Conservation (phyloP, 257 asterid species). For the Ehretia macrophylla region DNA sequence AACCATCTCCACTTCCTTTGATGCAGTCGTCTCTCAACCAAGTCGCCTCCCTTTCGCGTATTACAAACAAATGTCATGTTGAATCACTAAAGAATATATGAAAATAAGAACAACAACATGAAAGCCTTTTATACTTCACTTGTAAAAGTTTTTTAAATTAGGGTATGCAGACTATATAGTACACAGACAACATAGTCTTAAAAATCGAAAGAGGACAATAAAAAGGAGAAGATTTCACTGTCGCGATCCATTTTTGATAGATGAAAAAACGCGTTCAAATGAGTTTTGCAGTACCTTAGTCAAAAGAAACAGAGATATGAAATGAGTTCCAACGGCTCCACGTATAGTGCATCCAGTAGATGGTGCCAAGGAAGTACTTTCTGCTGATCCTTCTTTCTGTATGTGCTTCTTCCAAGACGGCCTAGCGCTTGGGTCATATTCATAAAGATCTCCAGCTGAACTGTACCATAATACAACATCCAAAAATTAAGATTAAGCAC, state of each 20-base stretch:
- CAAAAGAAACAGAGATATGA: constrained; percentile 61
- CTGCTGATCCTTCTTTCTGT: constrained; percentile 34
- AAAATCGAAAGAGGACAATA: too few species aligned
- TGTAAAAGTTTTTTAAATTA: too few species aligned
- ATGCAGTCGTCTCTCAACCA: constrained; percentile 62
- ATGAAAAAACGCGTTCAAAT: not conserved
- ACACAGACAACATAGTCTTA: too few species aligned
- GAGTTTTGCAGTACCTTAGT: constrained; percentile 41
- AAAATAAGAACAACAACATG: not conserved
- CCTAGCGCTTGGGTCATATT: constrained; percentile 56
- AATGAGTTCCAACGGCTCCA: constrained; percentile 43
- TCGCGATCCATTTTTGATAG: too few species aligned
- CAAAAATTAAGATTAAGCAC: not conserved
- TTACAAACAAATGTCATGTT: not conserved
- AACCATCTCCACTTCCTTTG: constrained; percentile 90
- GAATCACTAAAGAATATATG: not conserved
- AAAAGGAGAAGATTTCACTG: too few species aligned
- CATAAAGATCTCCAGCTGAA: constrained; percentile 84
- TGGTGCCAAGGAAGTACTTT: constrained; percentile 40
- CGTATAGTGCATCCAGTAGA: constrained; percentile 48
- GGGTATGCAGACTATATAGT: too few species aligned
- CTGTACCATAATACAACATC: constrained; percentile 33
- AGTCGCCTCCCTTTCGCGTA: constrained; percentile 48
- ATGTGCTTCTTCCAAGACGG: constrained; percentile 95
- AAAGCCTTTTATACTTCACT: too few species aligned